Conservation (phyloP, 1,284 basidiomycete genomes). For the Puccinia hordei region DNA sequence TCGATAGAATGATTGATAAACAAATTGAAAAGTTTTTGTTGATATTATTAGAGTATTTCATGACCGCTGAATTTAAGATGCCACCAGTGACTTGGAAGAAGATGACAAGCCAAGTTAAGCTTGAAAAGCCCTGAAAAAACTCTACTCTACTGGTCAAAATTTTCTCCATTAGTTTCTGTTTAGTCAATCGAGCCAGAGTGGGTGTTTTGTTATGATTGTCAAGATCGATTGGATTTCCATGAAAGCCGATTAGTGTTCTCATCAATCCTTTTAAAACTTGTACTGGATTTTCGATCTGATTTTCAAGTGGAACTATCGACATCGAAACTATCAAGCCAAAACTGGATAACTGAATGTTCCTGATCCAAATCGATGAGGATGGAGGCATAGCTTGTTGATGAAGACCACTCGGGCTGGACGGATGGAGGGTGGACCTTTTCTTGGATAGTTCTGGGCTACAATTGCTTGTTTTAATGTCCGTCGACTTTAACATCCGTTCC, state of each 20-base stretch:
- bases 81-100: constrained; percentile 59
- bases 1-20: constrained; percentile 59
- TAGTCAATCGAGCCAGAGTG: background rate
- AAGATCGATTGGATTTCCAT: constrained; percentile 17
- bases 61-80: constrained; percentile 58
- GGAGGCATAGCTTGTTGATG: constrained; percentile 44
- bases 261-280: constrained; percentile 21
- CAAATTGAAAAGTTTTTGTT: constrained; percentile 60
- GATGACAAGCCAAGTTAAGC: constrained; percentile 59
- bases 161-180: constrained; percentile 35
- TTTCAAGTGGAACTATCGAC: constrained; percentile 56
- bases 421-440: constrained; percentile 49
- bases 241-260: constrained; percentile 51
- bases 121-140: constrained; percentile 55
- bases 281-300: constrained; percentile 52
- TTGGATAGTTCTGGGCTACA: constrained; percentile 13
- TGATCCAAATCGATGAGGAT: constrained; percentile 58
- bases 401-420: constrained; percentile 25
- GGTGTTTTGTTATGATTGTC: too few species aligned
- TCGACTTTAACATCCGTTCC: constrained; percentile 59
- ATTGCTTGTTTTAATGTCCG: background rate
- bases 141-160: constrained; percentile 52
- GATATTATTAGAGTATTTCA: constrained; percentile 60
- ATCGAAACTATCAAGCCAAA: constrained; percentile 58
- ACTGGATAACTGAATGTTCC: constrained; percentile 60